Conservation (phyloP, 2,329 filamentous ascomycete genomes). For the Coniochaeta prunicola region DNA sequence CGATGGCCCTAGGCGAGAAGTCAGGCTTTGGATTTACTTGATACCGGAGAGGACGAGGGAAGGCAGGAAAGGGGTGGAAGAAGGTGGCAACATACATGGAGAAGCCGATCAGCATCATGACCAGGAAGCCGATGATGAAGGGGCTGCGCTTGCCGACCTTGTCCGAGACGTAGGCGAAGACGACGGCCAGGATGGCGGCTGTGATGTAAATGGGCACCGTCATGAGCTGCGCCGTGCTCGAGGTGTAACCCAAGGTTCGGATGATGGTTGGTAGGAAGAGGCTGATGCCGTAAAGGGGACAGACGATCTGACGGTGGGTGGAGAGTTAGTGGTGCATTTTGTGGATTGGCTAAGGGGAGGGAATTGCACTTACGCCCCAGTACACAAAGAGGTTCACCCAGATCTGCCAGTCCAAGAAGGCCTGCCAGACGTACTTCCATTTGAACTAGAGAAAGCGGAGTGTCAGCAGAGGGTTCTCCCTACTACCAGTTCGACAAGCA, state of each 20-base stretch:
- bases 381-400: conserved; percentile 53
- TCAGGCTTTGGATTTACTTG: too few relatives aligned
- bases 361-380: conserved; percentile 53
- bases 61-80: not conserved
- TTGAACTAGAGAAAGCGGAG: conserved; percentile 46
- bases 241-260: conserved; percentile 47
- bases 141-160: conserved; percentile 43
- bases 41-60: not conserved
- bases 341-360: conserved; percentile 24
- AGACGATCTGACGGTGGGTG: conserved; percentile 35
- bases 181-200: conserved; percentile 51
- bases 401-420: conserved; percentile 76
- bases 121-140: conserved; percentile 47
- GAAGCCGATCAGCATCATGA: conserved; percentile 49
- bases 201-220: conserved; percentile 54
- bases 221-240: conserved; percentile 56
- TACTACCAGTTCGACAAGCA: not conserved
- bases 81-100: conserved; percentile 42
- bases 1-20: conserved; percentile 43
- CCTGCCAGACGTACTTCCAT: conserved; percentile 66
- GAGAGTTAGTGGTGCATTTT: not conserved
- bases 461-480: too few relatives aligned
- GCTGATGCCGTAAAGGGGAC: conserved; percentile 49
- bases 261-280: conserved; percentile 60
- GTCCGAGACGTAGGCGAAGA: conserved; percentile 49